A percentile compares a stretch with the other conserved stretches of the same genome.
Conservation (phyloP, 345 rosid genomes). For the Mercurialis annua region DNA sequence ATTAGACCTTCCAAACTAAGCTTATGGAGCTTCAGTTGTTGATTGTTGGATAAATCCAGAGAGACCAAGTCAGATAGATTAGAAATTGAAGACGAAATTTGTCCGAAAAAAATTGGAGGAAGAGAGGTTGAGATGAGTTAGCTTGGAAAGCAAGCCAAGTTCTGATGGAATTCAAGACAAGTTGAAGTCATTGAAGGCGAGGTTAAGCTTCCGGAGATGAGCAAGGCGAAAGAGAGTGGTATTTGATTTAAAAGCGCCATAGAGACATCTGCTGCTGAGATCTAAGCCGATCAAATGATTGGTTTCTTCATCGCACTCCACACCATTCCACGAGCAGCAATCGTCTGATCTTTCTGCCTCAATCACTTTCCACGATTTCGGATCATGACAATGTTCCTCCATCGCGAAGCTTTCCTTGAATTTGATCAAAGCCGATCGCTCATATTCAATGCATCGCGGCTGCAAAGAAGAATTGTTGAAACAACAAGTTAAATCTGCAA, state of each 20-base stretch:
- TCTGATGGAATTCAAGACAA: background rate
- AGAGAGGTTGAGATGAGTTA: slow-evolving; percentile 7
- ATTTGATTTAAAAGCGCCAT: background rate
- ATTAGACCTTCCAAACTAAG: too few relatives aligned
- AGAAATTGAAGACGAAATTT: too few relatives aligned
- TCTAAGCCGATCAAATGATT: background rate
- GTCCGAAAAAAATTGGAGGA: rapidly evolving
- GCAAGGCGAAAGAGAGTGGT: background rate
- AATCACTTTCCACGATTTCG: too few relatives aligned
- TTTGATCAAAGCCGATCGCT: too few relatives aligned
- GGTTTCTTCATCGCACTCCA: background rate
- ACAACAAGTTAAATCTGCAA: too few relatives aligned
- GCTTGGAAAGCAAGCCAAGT: background rate
- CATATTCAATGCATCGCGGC: too few relatives aligned
- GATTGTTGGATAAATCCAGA: background rate
- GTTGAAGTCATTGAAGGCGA: background rate
- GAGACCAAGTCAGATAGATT: background rate
- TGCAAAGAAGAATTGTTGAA: too few relatives aligned
- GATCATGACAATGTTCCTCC: too few relatives aligned
- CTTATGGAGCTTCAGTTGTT: too few relatives aligned
- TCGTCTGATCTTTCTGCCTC: too few relatives aligned
- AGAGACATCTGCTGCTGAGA: background rate
- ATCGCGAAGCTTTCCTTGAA: too few relatives aligned
- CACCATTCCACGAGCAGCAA: slow-evolving; percentile 8
- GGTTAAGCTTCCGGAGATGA: background rate